These are phyloP conservation scores for Penicillium roqueforti DNA, from an alignment of 495 filamentous ascomycete genomes.

Conservation along the genomic window DNA sequence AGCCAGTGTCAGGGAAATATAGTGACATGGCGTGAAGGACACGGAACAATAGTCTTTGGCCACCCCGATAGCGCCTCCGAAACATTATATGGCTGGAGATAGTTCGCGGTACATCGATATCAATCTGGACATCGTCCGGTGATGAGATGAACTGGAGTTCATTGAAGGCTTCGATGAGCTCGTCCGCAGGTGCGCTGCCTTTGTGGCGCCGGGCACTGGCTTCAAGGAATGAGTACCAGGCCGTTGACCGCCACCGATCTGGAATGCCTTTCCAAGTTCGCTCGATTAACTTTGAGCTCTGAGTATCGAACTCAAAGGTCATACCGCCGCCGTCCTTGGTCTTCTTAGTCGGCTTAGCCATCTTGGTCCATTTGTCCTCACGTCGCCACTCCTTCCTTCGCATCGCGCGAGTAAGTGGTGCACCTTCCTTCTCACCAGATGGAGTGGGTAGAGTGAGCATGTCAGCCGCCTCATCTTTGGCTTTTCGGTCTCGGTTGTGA, in stretches of 20 bases:
- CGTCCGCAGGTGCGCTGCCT: constrained; percentile 59
- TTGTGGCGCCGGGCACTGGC: constrained; percentile 66
- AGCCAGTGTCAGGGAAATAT: constrained; percentile 86
- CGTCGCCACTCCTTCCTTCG: constrained; percentile 78
- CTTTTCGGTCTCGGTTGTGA: constrained; percentile 66
- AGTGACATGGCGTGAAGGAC: constrained; percentile 88
- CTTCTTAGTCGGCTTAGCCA: constrained; percentile 68
- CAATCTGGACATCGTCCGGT: constrained; percentile 94
- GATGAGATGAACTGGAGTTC: constrained; percentile 67
- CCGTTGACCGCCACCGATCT: constrained; percentile 88
- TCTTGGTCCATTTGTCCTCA: constrained; percentile 94
- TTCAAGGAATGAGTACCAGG: constrained; percentile 93
- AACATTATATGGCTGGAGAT: constrained; percentile 99
- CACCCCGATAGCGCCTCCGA: constrained; percentile 80
- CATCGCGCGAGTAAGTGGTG: constrained; percentile 53
- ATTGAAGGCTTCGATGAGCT: constrained; percentile 66
- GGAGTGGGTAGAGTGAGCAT: constrained; percentile 80
- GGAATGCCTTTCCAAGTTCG: constrained; percentile 98
- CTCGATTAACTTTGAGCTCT: constrained; percentile 79
- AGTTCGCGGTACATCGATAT: constrained; percentile 93
- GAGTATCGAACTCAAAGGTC: constrained; percentile 84
- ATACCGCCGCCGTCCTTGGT: constrained; percentile 69
- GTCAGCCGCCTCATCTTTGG: constrained; percentile 80
- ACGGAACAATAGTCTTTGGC: constrained; percentile 87
- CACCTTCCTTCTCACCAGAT: constrained; percentile 50